phyloP scores from a whole-genome alignment of 129 eudicot species.

The Rutidosis leptorrhynchoides region DNA sequence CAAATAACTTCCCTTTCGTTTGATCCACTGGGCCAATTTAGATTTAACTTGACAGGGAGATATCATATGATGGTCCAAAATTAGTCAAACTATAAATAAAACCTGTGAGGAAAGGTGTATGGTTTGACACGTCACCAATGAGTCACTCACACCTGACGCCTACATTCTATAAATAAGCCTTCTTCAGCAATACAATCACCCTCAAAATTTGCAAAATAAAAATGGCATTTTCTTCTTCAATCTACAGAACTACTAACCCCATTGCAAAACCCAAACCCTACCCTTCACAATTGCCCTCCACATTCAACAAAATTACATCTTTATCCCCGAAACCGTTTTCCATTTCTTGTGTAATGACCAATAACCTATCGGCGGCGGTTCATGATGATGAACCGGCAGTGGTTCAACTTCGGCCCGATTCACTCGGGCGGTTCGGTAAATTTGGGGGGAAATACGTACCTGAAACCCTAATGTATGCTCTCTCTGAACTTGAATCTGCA shows the following conservation, averaged over 20 bases:
- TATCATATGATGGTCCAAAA: neutral
- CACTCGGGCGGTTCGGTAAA: constrained; percentile 72
- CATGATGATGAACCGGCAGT: neutral
- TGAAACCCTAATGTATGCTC: constrained; percentile 69
- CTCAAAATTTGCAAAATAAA: neutral
- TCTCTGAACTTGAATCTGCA: constrained; percentile 64
- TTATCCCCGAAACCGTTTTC: constrained; percentile 25
- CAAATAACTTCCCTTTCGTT: neutral
- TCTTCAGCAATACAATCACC: neutral
- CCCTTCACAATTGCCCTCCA: constrained; percentile 21
- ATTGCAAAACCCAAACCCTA: neutral
- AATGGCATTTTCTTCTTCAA: neutral
- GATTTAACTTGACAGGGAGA: no score
- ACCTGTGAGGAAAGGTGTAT: neutral
- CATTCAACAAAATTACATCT: constrained; percentile 20
- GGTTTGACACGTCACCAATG: neutral
- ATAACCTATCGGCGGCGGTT: constrained; percentile 21
- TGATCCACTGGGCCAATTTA: neutral
- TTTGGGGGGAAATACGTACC: constrained; percentile 82
- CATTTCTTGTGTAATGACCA: constrained; percentile 37
- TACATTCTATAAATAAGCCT: neutral
- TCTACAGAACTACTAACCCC: neutral
- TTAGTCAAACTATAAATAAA: neutral
- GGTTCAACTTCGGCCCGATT: constrained; percentile 52
- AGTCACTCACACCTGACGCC: neutral